Evolutionary conservation across 176 grass and related monocot species (phyloP).

Genomic region (Aegilops longissima): DNA sequence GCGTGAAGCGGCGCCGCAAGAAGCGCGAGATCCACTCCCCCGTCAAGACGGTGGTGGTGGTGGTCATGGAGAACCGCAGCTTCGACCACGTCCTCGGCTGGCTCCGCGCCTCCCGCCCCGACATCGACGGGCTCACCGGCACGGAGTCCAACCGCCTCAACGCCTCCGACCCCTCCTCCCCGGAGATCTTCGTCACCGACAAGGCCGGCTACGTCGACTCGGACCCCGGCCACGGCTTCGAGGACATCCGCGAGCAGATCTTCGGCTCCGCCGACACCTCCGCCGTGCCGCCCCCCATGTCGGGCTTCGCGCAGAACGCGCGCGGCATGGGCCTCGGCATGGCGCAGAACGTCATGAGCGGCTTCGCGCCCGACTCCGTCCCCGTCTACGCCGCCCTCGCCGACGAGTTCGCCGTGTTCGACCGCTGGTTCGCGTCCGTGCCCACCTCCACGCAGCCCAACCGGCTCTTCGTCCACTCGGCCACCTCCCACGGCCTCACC

Average conservation of each 20-base stretch:
- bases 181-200: slow-evolving; percentile 79
- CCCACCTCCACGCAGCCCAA: slow-evolving; percentile 92
- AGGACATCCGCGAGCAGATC: slow-evolving; percentile 98
- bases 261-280: slow-evolving; percentile 80
- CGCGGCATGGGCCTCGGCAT: slow-evolving; percentile 73
- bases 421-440: slow-evolving; percentile 89
- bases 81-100: slow-evolving; percentile 95
- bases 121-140: slow-evolving; percentile 90
- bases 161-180: slow-evolving; percentile 70
- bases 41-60: slow-evolving; percentile 86
- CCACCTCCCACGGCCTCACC: slow-evolving; percentile 83
- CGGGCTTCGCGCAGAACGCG: slow-evolving; percentile 85
- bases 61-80: slow-evolving; percentile 99
- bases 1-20: slow-evolving; percentile 35
- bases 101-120: slow-evolving; percentile 53
- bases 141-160: slow-evolving; percentile 85
- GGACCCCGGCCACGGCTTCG: slow-evolving; percentile 89
- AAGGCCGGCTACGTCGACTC: slow-evolving; percentile 85
- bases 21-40: slow-evolving; percentile 95
- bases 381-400: slow-evolving; percentile 69
- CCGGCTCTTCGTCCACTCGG: slow-evolving; percentile 89
- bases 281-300: slow-evolving; percentile 70
- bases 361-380: slow-evolving; percentile 60
- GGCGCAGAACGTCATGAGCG: slow-evolving; percentile 89
- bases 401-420: slow-evolving; percentile 75